A percentile compares a stretch with the other conserved stretches of the same genome.
These are phyloP conservation scores for Lactuca saligna DNA, from an alignment of 129 eudicot genomes.

Conservation along the genomic window DNA sequence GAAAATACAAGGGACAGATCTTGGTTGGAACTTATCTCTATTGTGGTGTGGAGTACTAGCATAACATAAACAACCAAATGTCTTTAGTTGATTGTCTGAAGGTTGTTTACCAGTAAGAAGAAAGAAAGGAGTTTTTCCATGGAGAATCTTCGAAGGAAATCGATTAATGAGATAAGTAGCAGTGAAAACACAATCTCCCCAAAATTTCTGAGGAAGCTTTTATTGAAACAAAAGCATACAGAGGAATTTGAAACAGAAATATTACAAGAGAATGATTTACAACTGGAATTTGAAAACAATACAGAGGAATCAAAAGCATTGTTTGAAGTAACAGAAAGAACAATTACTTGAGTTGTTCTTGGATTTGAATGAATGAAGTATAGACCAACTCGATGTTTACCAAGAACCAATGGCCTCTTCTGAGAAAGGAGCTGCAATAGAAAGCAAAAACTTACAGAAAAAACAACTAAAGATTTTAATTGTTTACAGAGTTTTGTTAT, in stretches of 20 bases:
- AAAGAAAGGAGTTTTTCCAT: not conserved
- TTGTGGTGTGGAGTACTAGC: no score
- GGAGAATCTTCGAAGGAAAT: not conserved
- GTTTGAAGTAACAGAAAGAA: not conserved
- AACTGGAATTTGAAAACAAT: not conserved
- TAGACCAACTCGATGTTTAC: not conserved
- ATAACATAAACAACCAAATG: no score
- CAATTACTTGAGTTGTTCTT: no score
- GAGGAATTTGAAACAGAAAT: no score
- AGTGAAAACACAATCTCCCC: not conserved
- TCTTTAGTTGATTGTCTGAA: no score
- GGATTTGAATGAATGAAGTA: not conserved
- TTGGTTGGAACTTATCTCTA: no score
- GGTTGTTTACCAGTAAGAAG: not conserved
- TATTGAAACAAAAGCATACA: not conserved
- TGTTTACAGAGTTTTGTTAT: no score
- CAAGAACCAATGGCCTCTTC: slow-evolving; percentile 2
- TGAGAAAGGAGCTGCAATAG: no score
- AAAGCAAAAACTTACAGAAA: no score
- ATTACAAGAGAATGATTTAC: not conserved
- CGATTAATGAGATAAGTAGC: not conserved
- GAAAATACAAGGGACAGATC: no score
- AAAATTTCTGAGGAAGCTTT: not conserved
- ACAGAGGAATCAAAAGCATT: not conserved
- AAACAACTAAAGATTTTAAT: no score